Percentiles rank a stretch among this genome's conserved stretches.
These are phyloP conservation scores for Auricularia auricula-judae DNA, from an alignment of 768 basidiomycete genomes.

Conservation along the genomic window DNA sequence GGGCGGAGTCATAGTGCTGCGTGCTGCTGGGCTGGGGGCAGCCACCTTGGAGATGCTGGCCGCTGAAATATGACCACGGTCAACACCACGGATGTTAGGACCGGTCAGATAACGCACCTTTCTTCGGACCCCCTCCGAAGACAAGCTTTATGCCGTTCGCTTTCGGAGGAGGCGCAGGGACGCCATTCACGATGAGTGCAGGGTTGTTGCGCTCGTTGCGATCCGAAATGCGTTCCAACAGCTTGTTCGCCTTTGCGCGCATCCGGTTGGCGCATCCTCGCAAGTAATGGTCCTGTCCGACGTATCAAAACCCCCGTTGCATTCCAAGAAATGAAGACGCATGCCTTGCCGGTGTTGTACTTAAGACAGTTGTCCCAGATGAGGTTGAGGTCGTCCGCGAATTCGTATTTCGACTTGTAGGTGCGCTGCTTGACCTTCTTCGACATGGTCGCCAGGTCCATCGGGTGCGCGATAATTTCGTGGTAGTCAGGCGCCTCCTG, in stretches of 20 bases:
- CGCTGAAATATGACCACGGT: neutral
- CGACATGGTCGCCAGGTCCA: conserved; percentile 90
- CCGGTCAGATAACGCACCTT: neutral
- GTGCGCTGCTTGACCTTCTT: conserved; percentile 87
- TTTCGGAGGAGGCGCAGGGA: conserved; percentile 6
- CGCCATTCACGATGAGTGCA: conserved; percentile 9
- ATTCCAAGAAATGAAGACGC: conserved; percentile 18
- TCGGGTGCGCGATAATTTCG: conserved; percentile 91
- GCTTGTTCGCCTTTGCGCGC: conserved; percentile 71
- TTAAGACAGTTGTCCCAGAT: conserved; percentile 94
- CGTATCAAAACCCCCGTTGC: neutral
- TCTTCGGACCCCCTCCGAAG: conserved; percentile 17
- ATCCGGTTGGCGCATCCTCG: conserved; percentile 73
- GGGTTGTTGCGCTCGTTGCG: conserved; percentile 72
- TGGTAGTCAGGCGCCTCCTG: conserved; percentile 90
- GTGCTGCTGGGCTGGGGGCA: conserved; percentile 2
- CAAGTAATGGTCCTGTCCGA: conserved; percentile 71
- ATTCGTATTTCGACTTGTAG: conserved; percentile 91
- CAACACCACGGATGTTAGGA: neutral
- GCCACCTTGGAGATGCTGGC: neutral
- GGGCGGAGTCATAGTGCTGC: conserved; percentile 14
- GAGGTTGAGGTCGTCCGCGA: conserved; percentile 86
- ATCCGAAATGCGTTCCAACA: conserved; percentile 84
- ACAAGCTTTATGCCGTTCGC: conserved; percentile 32
- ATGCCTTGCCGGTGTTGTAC: conserved; percentile 84